A percentile compares a stretch with the other conserved stretches of the same genome.
phyloP scores from a whole-genome alignment of 148 eudicot genomes.

The Persicaria maculosa region DNA sequence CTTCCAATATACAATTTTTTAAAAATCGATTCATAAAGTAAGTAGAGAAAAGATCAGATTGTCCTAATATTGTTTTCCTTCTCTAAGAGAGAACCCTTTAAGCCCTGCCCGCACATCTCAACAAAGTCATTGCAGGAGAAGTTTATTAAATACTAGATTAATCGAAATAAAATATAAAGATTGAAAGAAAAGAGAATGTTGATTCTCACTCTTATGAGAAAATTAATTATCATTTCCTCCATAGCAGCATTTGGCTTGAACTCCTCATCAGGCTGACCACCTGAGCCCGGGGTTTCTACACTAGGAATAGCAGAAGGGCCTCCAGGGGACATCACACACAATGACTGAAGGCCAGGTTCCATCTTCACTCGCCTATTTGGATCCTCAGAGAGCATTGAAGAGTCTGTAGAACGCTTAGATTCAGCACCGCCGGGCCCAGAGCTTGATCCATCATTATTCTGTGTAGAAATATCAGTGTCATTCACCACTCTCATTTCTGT shows the following conservation, averaged over 20 bases:
- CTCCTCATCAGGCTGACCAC: conserved; percentile 93
- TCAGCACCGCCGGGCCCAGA: conserved; percentile 45
- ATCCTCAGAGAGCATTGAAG: conserved; percentile 63
- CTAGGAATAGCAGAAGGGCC: conserved; percentile 80
- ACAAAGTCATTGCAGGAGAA: not conserved
- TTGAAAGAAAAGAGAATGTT: not conserved
- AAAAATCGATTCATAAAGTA: not conserved
- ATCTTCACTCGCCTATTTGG: conserved; percentile 75
- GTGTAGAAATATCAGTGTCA: conserved; percentile 44
- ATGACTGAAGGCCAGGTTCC: conserved; percentile 90
- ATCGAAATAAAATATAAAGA: not conserved
- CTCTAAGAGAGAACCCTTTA: not conserved
- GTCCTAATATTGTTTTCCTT: not conserved
- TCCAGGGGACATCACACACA: conserved; percentile 91
- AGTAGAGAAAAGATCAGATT: not conserved
- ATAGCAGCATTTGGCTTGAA: conserved; percentile 99
- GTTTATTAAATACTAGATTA: not conserved
- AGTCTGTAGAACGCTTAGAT: conserved; percentile 53
- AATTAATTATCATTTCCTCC: conserved; percentile 99
- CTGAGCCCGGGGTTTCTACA: conserved; percentile 86
- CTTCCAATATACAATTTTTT: not conserved
- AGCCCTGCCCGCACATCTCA: not conserved
- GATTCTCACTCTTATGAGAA: conserved; percentile 78
- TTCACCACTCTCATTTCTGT: conserved; percentile 63
- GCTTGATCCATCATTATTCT: conserved; percentile 44